Base-by-base conservation (phyloP, 495 filamentous ascomycete species). In the Penicillium simplicissimum region DNA sequence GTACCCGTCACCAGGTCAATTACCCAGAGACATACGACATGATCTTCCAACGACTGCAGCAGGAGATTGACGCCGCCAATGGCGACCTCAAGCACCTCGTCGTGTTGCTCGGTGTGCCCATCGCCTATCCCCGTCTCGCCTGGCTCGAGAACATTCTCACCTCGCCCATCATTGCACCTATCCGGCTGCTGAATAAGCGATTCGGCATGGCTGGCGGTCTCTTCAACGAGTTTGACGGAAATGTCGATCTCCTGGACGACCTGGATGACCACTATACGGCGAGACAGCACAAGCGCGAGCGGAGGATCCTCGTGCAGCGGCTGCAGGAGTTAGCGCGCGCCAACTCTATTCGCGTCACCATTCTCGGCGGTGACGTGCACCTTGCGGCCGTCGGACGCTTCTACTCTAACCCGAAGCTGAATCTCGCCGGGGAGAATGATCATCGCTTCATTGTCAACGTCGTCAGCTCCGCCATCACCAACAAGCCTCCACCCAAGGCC, bases 221-320 rank as follows among this genome's bases (percentile, higher is more conserved):
- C 19, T 96, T 98, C 84, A 97, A 98, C 74, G 84, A 88, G 52
- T 98, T 97, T 59, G 94, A 97, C 72, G 94, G 94, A 28, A 85
- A 86, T 63, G 87, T 96, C 13, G 94, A 98, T 80, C 81, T 97
- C 28, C 79, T 97, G 8, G 94, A 98, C 69, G 94, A 97, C 67
- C 80, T 97, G 17, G 93, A 97, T 69, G 94, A 97, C 71, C 94
- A 98, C 71, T 97, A 97, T 77, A 96, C 92, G 31, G 92, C 94
- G 13, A 85, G 87, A 34, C 91, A 91, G 57, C 94, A 98, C 81
- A 98, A 97, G 73, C 82, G 84, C 43, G 94, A 97, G 79, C 88
- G 94, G 47, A 88, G 87, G 61, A 76, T 81, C 34, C 80, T 98
- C 28, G 72, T 96, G 35, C 81, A 87, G 45, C 84, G 88, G 25